Conservation (phyloP, 495 filamentous ascomycete genomes). For the Penicillium lagena region DNA sequence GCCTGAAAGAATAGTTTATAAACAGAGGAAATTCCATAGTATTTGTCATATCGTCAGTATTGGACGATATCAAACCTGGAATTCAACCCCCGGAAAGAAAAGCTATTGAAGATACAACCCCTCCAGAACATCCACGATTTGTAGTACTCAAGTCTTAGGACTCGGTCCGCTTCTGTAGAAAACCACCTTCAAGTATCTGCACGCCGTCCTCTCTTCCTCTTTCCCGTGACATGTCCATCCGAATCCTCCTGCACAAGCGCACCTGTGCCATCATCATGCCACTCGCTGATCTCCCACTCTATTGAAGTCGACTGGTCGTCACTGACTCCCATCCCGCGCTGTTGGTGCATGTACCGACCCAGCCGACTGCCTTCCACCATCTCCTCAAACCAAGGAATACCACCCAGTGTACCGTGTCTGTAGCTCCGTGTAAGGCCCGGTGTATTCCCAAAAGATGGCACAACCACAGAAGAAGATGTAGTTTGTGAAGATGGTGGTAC, state of each 20-base stretch:
- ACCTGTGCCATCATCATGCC: conserved; percentile 51
- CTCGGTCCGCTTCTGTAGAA: conserved; percentile 7
- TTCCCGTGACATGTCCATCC: conserved; percentile 15
- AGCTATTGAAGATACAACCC: background rate
- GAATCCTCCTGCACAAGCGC: conserved; percentile 12
- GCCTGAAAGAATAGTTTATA: too few relatives aligned
- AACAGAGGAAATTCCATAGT: too few relatives aligned
- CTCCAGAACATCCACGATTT: background rate
- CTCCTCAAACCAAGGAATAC: conserved; percentile 75
- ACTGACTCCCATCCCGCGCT: conserved; percentile 46
- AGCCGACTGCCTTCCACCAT: conserved; percentile 69
- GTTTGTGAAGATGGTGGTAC: background rate
- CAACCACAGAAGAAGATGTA: conserved; percentile 13
- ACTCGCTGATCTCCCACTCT: conserved; percentile 84
- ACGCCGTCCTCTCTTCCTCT: conserved; percentile 27
- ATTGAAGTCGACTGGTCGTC: conserved; percentile 54
- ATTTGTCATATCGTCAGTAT: too few relatives aligned
- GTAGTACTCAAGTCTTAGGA: background rate
- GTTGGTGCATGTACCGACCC: conserved; percentile 56
- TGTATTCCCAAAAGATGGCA: conserved; percentile 13
- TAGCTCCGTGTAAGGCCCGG: conserved; percentile 16
- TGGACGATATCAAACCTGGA: too few relatives aligned
- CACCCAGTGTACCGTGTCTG: conserved; percentile 34
- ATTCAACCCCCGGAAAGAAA: too few relatives aligned
- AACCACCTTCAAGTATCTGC: conserved; percentile 3